Evolutionary conservation across 768 basidiomycete species (phyloP).

Genomic region (Serendipita indica): DNA sequence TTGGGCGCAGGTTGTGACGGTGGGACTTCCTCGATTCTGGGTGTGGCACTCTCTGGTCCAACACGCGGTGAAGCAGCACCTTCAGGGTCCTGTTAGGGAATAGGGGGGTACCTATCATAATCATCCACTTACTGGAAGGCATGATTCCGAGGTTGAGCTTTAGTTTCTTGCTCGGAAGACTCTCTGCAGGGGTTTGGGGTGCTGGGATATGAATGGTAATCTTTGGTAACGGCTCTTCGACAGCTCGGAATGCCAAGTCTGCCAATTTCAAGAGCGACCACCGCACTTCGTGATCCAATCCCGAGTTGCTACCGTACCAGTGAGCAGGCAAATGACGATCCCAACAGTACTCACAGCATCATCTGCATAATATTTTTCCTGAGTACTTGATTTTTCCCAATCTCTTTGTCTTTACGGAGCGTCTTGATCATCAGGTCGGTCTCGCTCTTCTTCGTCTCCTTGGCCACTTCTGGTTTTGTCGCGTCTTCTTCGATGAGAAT

Average conservation of each 20-base stretch:
- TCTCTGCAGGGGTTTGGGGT: conserved; percentile 30
- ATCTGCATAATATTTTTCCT: conserved; percentile 72
- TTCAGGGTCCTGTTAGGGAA: background rate
- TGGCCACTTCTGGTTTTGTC: conserved; percentile 48
- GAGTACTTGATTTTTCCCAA: conserved; percentile 63
- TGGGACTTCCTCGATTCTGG: background rate
- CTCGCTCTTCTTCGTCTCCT: conserved; percentile 64
- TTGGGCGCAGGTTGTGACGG: background rate
- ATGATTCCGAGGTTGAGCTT: conserved; percentile 7
- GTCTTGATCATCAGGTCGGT: conserved; percentile 75
- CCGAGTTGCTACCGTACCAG: conserved; percentile 35
- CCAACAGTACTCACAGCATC: conserved; percentile 43
- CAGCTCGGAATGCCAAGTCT: conserved; percentile 70
- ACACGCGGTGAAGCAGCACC: conserved; percentile 5
- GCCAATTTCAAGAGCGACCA: conserved; percentile 86
- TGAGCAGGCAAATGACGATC: background rate
- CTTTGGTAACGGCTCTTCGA: conserved; percentile 73
- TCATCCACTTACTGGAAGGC: background rate
- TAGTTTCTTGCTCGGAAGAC: conserved; percentile 13
- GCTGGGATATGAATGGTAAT: conserved; percentile 65
- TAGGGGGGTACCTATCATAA: background rate
- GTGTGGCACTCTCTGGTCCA: background rate
- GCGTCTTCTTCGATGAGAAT: conserved; percentile 81
- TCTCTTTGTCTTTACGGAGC: conserved; percentile 72
- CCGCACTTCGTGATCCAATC: conserved; percentile 65